phyloP scores from a whole-genome alignment of 805 yeast species.

The Candida boleticola region DNA sequence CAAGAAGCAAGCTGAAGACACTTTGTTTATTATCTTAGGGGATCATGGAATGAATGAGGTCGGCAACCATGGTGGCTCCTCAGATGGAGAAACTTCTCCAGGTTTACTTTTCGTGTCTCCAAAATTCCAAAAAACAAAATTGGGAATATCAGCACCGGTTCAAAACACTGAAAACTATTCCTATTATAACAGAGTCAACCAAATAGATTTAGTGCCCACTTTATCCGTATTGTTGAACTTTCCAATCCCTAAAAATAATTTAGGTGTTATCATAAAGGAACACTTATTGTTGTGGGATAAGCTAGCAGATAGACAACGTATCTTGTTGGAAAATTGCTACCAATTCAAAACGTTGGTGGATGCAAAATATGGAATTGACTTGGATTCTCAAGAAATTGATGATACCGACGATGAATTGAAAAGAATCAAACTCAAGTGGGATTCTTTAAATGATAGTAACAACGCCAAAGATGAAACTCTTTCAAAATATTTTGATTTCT shows the following conservation, averaged over 20 bases:
- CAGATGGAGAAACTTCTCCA: slow-evolving; percentile 87
- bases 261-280: slow-evolving; percentile 68
- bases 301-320: slow-evolving; percentile 26
- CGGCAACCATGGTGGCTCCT: slow-evolving; percentile 97
- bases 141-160: slow-evolving; percentile 34
- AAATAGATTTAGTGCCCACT: slow-evolving; percentile 74
- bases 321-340: slow-evolving; percentile 53
- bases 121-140: slow-evolving; percentile 37
- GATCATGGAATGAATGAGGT: slow-evolving; percentile 97
- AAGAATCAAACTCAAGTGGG: slow-evolving; percentile 13
- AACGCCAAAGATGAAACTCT: slow-evolving; percentile 5
- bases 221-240: slow-evolving; percentile 58
- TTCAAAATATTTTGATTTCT: slow-evolving; percentile 23
- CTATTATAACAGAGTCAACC: slow-evolving; percentile 56
- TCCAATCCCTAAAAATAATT: slow-evolving; percentile 67
- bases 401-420: slow-evolving; percentile 2
- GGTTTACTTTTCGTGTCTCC: slow-evolving; percentile 72
- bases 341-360: slow-evolving; percentile 53
- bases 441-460: slow-evolving; percentile 5
- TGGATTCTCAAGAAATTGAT: slow-evolving; percentile 6
- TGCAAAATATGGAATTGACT: slow-evolving; percentile 30
- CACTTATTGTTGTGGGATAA: slow-evolving; percentile 53
- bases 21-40: slow-evolving; percentile 76
- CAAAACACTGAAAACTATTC: slow-evolving; percentile 42
- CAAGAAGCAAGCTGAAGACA: slow-evolving; percentile 25